phyloP scores from a whole-genome alignment of 176 grass and related monocot genomes.

The Aegilops tauschii region DNA sequence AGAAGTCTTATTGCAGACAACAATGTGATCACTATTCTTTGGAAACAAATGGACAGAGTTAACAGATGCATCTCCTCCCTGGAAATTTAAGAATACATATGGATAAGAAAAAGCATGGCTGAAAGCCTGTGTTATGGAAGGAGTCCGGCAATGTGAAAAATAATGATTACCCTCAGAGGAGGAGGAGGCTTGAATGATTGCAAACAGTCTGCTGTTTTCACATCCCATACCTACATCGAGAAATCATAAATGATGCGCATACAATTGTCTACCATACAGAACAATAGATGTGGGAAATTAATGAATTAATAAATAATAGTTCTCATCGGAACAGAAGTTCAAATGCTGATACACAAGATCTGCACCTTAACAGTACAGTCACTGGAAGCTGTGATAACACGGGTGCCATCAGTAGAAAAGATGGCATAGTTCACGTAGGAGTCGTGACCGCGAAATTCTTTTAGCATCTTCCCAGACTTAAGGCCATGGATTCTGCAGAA shows the following conservation, averaged over 20 bases:
- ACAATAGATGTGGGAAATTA: background rate
- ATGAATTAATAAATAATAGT: slow-evolving; percentile 18
- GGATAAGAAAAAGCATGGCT: background rate
- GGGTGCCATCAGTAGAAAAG: slow-evolving; percentile 82
- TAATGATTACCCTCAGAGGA: slow-evolving; percentile 72
- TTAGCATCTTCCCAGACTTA: slow-evolving; percentile 97
- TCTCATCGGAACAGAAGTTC: background rate
- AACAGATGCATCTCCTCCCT: slow-evolving; percentile 93
- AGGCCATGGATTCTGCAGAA: slow-evolving; percentile 87
- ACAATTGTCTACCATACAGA: slow-evolving; percentile 21
- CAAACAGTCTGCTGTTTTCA: slow-evolving; percentile 97
- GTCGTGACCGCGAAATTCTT: slow-evolving; percentile 91
- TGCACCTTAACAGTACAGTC: slow-evolving; percentile 93
- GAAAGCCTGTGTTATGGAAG: background rate
- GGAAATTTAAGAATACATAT: slow-evolving; percentile 20
- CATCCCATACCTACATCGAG: slow-evolving; percentile 81
- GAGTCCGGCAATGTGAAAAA: slow-evolving; percentile 7
- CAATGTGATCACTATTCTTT: slow-evolving; percentile 93
- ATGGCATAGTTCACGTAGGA: slow-evolving; percentile 97
- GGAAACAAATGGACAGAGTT: slow-evolving; percentile 93
- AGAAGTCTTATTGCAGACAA: slow-evolving; percentile 93
- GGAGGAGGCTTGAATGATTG: slow-evolving; percentile 95
- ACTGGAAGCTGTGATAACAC: slow-evolving; percentile 97
- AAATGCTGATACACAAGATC: slow-evolving; percentile 13
- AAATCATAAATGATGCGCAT: slow-evolving; percentile 37